Evolutionary conservation across 345 rosid genomes (phyloP).

Genomic region (Hibiscus mutabilis): DNA sequence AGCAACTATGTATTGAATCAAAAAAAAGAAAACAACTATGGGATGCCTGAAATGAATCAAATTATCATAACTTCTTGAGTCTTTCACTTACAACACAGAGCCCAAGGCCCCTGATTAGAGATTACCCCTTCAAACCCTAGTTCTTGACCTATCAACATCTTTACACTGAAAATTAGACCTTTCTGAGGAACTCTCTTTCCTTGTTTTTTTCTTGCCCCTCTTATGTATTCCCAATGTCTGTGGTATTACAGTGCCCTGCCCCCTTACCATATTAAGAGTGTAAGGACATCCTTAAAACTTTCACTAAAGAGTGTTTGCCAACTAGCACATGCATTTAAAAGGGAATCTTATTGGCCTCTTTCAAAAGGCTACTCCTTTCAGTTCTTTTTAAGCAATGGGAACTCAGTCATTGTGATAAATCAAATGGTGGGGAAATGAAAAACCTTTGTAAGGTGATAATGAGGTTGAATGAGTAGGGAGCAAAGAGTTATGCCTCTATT

Average conservation of each 20-base stretch:
- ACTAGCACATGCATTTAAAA: conserved; percentile 32
- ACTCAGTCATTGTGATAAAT: no score
- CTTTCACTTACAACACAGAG: conserved; percentile 2
- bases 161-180: conserved; percentile 62
- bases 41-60: no score
- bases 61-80: no score
- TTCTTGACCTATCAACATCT: conserved; percentile 73
- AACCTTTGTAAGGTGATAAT: no score
- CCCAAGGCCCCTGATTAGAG: conserved; percentile 29
- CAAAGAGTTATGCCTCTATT: no score
- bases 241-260: conserved; percentile 22
- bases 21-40: conserved; percentile 17
- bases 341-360: conserved; percentile 32
- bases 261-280: conserved; percentile 21
- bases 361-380: conserved; percentile 16
- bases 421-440: no score
- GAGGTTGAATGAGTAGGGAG: no score
- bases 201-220: conserved; percentile 11
- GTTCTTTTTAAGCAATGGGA: not conserved
- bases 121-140: conserved; percentile 26
- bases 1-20: conserved; percentile 11
- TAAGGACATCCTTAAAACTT: conserved; percentile 24
- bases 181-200: conserved; percentile 7
- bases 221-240: not conserved
- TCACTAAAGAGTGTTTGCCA: conserved; percentile 35